phyloP scores from a whole-genome alignment of 2,329 filamentous ascomycete species.

The Verticillium albo-atrum region DNA sequence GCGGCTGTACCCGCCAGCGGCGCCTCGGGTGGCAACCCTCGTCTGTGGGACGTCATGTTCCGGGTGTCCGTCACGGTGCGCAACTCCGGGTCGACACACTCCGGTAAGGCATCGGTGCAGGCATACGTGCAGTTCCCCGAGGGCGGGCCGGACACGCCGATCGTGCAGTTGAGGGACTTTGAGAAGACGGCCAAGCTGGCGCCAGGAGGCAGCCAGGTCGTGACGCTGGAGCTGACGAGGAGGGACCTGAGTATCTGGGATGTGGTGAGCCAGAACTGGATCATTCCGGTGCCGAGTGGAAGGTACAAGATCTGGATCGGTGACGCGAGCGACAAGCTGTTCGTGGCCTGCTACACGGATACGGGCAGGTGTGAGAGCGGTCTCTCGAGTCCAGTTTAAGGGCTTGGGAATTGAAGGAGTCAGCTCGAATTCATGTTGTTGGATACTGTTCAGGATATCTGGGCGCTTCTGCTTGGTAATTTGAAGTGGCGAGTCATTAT shows the following conservation, averaged over 20 bases:
- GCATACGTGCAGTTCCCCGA: conserved; percentile 40
- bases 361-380: conserved; percentile 6
- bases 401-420: no score
- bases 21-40: conserved; percentile 63
- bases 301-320: conserved; percentile 35
- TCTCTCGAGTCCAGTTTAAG: conserved; percentile 6
- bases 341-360: conserved; percentile 12
- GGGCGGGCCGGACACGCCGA: conserved; percentile 54
- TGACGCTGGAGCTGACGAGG: conserved; percentile 57
- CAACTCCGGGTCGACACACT: conserved; percentile 42
- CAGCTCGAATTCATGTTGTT: no score
- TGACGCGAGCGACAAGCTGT: conserved; percentile 26
- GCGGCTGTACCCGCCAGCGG: conserved; percentile 58
- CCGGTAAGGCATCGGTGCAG: conserved; percentile 42
- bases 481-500: no score
- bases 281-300: conserved; percentile 34
- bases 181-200: conserved; percentile 57
- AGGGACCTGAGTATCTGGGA: conserved; percentile 74
- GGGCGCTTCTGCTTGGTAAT: no score
- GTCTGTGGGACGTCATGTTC: conserved; percentile 51
- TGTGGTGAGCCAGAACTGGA: conserved; percentile 63
- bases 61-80: conserved; percentile 39
- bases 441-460: no score
- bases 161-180: conserved; percentile 67
- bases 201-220: conserved; percentile 44